Base-by-base conservation (phyloP, 2,329 filamentous ascomycete species). In the Periconia sp. region DNA sequence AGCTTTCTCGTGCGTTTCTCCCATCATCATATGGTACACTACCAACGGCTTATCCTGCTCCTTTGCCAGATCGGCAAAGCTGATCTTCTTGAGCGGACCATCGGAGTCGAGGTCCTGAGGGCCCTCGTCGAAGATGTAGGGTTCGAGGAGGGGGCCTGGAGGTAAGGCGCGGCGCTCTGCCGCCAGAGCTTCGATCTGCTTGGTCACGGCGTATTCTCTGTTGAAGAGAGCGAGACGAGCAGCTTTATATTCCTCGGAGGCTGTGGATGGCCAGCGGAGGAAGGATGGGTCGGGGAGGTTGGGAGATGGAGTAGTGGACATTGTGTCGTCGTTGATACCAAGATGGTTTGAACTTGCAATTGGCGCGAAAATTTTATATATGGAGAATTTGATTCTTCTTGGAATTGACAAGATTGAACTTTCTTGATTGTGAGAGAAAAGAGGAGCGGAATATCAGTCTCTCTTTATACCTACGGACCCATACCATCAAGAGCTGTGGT, bases 21-120 rank as follows among this genome's bases (percentile, higher is more conserved):
- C 44, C 32, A 48, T 49, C 48, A 54, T 54, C 38, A 52, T 41
- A 26, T 54, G 48, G 38, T 49, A 43, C 5, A 54, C 36, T 15
- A 54, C 31, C 1, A 54, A 31, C 11, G 38, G 21, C 21, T 36
- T 22, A n/a, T 17, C n/a, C n/a, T 40, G 39, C 4, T 24, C 26
- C 23, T 40, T 37, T 12, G 36, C 37, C 6, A 54, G n/a, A n/a
- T 51, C 41, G 7, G 29, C 26, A 5, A 51, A 37, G 8, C 36
- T 48, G 17, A 31, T 43, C 16, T 42, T 25, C 11, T 25, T 35
- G 15, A 36, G 23, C 13, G 29, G 19, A 16, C 17, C 12, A 11
- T 33, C 22, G 17, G 33, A 32, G 19, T 31, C 21, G 5, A 49
- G 34, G 31, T 52, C 41, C 10, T 10, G 5, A n/a, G 31, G 32